Base-by-base conservation (phyloP, 805 yeast genomes). In the Pichia membranifaciens region DNA sequence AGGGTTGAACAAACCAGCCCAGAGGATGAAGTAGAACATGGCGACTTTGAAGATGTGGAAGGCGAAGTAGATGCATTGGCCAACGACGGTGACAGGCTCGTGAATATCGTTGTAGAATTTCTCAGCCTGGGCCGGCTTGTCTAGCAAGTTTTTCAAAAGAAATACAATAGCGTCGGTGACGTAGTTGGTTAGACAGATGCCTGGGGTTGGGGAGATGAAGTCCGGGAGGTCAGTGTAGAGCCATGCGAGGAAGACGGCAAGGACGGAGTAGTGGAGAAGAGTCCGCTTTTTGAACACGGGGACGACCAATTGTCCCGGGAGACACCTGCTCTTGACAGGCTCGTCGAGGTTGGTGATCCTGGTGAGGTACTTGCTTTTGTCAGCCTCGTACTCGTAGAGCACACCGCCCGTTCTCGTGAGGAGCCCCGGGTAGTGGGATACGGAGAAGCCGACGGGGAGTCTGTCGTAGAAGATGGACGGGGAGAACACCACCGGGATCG, bases 151-250 rank as follows among this genome's bases (percentile, higher is more conserved):
- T 16, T 39, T 52, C 22, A 73, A 57, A 2, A 70, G 20, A 22
- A 55, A 50, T 13, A 65, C 58, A 5, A 59, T 47, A 2, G 51
- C 17, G 45, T 59, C 66, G 5, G 75, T 67, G 23, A 80, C 48
- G 55, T 79, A 78, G 57, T 81, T 83, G 10, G 95, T 84, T 48
- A 88, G 67, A 54, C 90, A 84, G 48, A 81, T 75, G 21, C 96
- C 96, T 0, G 98, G 98, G 4, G 98, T 91, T 41, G 97, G 97
- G 32, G 90, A 78, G 45, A 88, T 71, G 57, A 72, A 76, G 60
- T 88, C 96, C 2, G 99, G 99, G 62, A 93, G 74, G 68, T 93
- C 98, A 1, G 96, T 82, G 65, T 90, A 93, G 50, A 93, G 75
- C 98, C 99, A 93, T 16, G 68, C 66, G 9, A 75, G 44, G 56